A percentile compares a stretch with the other conserved stretches of the same genome.
phyloP scores from a whole-genome alignment of 441 rosid species.

The Mallotus repandus region DNA sequence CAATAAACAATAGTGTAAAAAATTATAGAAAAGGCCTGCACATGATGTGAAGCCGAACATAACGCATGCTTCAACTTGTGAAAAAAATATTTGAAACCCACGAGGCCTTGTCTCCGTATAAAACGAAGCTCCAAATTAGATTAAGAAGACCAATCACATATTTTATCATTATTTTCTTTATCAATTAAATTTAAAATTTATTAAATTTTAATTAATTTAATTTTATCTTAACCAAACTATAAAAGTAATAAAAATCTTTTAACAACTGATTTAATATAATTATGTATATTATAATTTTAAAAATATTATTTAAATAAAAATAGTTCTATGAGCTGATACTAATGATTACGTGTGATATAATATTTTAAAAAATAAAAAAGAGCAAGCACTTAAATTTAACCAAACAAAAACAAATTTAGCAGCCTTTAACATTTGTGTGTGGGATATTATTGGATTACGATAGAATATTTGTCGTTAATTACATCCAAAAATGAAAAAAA shows the following conservation, averaged over 20 bases:
- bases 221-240: too few relatives aligned
- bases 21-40: background rate
- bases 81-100: constrained; percentile 23
- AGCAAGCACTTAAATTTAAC: background rate
- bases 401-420: background rate
- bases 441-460: background rate
- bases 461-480: constrained; percentile 11
- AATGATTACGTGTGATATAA: too few relatives aligned
- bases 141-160: too few relatives aligned
- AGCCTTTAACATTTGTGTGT: background rate
- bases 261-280: too few relatives aligned
- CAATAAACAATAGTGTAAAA: background rate
- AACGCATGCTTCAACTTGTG: constrained; percentile 31
- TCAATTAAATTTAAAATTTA: too few relatives aligned
- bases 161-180: too few relatives aligned
- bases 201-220: too few relatives aligned
- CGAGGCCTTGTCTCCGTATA: constrained; percentile 28
- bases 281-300: too few relatives aligned
- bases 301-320: too few relatives aligned
- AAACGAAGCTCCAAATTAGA: constrained; percentile 14
- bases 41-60: constrained; percentile 16
- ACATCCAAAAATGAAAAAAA: background rate
- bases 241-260: too few relatives aligned
- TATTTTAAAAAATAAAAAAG: constrained; percentile 5
- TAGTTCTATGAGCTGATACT: too few relatives aligned